A percentile compares a stretch with the other conserved stretches of the same genome.
phyloP scores from a whole-genome alignment of 108 stramenopile genomes.

The Skeletonema tropicum region DNA sequence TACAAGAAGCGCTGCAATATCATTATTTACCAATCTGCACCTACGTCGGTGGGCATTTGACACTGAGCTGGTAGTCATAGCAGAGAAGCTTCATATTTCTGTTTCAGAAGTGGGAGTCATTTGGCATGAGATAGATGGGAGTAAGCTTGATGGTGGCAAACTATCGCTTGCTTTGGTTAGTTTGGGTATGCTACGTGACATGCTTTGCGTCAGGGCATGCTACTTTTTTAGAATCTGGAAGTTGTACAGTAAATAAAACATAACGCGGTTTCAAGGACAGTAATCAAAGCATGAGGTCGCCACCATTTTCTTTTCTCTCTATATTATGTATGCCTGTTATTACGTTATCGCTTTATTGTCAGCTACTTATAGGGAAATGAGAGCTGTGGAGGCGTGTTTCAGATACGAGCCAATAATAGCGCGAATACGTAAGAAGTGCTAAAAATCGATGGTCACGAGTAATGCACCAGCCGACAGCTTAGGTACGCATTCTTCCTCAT shows the following conservation, averaged over 20 bases:
- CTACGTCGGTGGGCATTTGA: slow-evolving; percentile 87
- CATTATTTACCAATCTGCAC: slow-evolving; percentile 69
- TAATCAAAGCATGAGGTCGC: not conserved
- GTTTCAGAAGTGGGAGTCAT: slow-evolving; percentile 77
- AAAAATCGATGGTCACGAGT: too few relatives aligned
- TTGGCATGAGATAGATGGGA: slow-evolving; percentile 86
- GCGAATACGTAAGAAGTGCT: too few relatives aligned
- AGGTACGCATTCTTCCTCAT: too few relatives aligned
- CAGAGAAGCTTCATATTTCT: slow-evolving; percentile 39
- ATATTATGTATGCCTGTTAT: too few relatives aligned
- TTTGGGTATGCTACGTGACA: slow-evolving; percentile 81
- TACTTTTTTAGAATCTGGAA: slow-evolving; percentile 80
- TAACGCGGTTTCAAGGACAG: not conserved
- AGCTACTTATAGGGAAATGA: too few relatives aligned
- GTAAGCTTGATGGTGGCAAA: slow-evolving; percentile 74
- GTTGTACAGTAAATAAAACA: slow-evolving; percentile 19
- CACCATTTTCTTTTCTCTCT: not conserved
- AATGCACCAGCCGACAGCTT: too few relatives aligned
- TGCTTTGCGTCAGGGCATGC: slow-evolving; percentile 84
- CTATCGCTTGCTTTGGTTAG: slow-evolving; percentile 62
- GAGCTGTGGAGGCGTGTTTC: too few relatives aligned
- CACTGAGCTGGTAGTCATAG: slow-evolving; percentile 76
- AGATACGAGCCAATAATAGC: too few relatives aligned
- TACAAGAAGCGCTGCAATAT: slow-evolving; percentile 44
- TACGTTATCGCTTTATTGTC: too few relatives aligned